Conservation (phyloP, 257 asterid genomes). For the Ballota nigra region DNA sequence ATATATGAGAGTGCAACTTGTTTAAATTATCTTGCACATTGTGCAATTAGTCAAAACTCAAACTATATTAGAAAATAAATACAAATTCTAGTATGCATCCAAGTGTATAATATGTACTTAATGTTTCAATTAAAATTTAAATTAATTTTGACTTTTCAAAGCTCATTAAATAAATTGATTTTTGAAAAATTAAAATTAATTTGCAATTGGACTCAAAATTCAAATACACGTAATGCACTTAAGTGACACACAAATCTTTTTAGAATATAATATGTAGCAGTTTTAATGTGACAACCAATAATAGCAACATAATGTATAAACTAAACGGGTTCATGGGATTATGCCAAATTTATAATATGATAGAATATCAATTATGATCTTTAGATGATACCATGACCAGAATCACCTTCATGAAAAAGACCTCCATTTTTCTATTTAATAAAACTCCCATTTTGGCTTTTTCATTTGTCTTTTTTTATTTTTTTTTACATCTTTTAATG, state of each 20-base stretch:
- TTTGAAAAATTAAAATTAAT: too few relatives aligned
- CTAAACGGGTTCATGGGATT: background rate
- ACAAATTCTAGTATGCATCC: too few relatives aligned
- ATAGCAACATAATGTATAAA: background rate
- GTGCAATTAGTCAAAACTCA: too few relatives aligned
- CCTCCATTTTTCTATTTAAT: background rate
- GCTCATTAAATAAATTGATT: too few relatives aligned
- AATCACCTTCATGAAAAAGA: conserved; percentile 2
- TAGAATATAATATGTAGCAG: background rate
- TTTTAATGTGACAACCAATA: background rate
- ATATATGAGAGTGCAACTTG: too few relatives aligned
- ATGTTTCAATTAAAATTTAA: too few relatives aligned
- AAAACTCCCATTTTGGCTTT: background rate
- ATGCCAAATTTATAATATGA: conserved; percentile 6
- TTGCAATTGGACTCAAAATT: too few relatives aligned
- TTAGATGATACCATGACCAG: conserved; percentile 18
- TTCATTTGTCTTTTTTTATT: background rate
- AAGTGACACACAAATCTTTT: too few relatives aligned
- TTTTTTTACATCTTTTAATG: background rate
- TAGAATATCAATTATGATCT: background rate
- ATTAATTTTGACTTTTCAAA: too few relatives aligned
- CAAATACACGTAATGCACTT: too few relatives aligned
- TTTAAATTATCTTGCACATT: too few relatives aligned
- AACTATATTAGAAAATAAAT: background rate
- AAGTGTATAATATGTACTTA: too few relatives aligned